A percentile compares a stretch with the other conserved stretches of the same genome.
phyloP scores from a whole-genome alignment of 192 early-diverging fungal genomes.

The Rhizophagus prolifer region DNA sequence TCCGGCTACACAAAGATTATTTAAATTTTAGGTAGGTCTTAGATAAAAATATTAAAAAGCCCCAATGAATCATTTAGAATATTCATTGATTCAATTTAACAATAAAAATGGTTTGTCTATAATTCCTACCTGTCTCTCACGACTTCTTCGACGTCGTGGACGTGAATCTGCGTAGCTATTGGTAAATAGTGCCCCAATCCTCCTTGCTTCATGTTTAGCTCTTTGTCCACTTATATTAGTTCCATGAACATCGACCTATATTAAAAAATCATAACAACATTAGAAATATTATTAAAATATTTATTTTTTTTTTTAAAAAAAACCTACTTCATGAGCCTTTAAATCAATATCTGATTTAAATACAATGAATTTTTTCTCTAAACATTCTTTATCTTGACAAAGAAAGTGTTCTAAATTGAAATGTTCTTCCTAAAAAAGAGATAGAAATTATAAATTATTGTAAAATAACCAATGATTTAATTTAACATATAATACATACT shows the following conservation, averaged over 20 bases:
- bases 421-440: conserved; percentile 60
- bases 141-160: conserved; percentile 18
- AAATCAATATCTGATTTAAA: conserved; percentile 91
- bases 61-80: not conserved
- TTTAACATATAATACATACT: conserved; percentile 46
- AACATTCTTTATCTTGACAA: conserved; percentile 77
- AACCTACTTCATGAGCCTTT: conserved; percentile 79
- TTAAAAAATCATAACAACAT: conserved; percentile 11
- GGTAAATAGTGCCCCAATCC: conserved; percentile 36
- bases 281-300: conserved; percentile 34
- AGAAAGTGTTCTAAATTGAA: conserved; percentile 79
- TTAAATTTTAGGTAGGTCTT: not conserved
- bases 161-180: conserved; percentile 23
- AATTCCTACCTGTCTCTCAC: conserved; percentile 13
- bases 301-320: conserved; percentile 25
- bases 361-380: conserved; percentile 95
- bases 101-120: not conserved
- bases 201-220: conserved; percentile 39
- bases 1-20: conserved; percentile 29
- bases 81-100: not conserved
- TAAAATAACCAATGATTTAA: not conserved
- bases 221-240: conserved; percentile 33
- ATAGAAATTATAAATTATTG: not conserved
- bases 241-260: conserved; percentile 44
- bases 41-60: too few species aligned